Percentiles rank a stretch among this genome's conserved stretches.
Conservation (phyloP, 192 early-diverging fungal species). For the Cladochytrium replicatum region DNA sequence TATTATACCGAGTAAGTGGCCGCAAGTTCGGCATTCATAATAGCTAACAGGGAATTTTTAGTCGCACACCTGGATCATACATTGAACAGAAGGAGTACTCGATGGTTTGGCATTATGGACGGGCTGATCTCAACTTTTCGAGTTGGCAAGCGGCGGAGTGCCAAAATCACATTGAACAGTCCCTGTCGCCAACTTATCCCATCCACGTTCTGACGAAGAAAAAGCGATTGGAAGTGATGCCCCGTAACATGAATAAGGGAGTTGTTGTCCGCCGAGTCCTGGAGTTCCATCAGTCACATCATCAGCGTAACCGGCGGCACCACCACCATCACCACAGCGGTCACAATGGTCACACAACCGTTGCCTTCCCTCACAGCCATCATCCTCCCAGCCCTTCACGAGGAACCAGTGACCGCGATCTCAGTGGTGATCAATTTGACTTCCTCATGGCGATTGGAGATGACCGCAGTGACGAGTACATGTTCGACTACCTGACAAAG, state of each 20-base stretch:
- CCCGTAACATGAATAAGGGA: constrained; percentile 61
- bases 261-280: constrained; percentile 47
- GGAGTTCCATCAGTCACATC: constrained; percentile 34
- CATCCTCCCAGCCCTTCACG: background rate
- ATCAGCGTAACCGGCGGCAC: constrained; percentile 7
- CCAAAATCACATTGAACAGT: constrained; percentile 70
- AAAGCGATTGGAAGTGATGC: constrained; percentile 61
- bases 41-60: constrained; percentile 16
- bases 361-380: background rate
- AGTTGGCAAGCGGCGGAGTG: constrained; percentile 77
- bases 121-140: constrained; percentile 49
- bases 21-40: constrained; percentile 4
- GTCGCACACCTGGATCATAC: constrained; percentile 64
- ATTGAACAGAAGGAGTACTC: constrained; percentile 65
- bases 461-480: constrained; percentile 69
- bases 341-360: no score
- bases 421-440: constrained; percentile 30
- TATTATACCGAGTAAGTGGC: constrained; percentile 66
- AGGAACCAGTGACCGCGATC: background rate
- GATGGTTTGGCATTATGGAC: constrained; percentile 64
- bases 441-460: constrained; percentile 66
- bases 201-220: constrained; percentile 59
- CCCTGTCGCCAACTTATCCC: constrained; percentile 54
- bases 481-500: constrained; percentile 56
- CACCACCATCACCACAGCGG: no score